Evolutionary conservation across 1,284 basidiomycete species (phyloP).

Genomic region (Tremellales sp.): DNA sequence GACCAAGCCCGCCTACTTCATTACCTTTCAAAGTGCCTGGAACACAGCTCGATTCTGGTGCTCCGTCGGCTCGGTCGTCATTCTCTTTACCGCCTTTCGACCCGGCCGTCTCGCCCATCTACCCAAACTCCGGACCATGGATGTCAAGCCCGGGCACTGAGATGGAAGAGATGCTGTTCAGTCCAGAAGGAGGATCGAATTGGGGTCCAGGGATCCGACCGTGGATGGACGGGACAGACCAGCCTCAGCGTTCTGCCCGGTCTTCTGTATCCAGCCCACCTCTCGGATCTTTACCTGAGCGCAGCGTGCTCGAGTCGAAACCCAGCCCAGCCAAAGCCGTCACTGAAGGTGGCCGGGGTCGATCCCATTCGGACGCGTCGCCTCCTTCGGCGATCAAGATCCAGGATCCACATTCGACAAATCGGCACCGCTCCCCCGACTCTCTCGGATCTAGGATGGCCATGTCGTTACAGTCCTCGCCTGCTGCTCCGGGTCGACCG

Average conservation of each 20-base stretch:
- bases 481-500: constrained; percentile 19
- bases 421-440: constrained; percentile 4
- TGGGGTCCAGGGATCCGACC: constrained; percentile 34
- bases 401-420: constrained; percentile 3
- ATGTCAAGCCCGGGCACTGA: constrained; percentile 25
- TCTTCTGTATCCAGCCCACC: constrained; percentile 18
- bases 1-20: not conserved
- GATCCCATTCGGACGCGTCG: constrained; percentile 38
- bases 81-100: constrained; percentile 17
- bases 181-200: constrained; percentile 12
- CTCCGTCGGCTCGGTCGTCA: constrained; percentile 21
- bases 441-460: constrained; percentile 3
- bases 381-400: constrained; percentile 6
- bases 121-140: constrained; percentile 10
- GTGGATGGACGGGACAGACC: constrained; percentile 30
- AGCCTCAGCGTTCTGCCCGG: constrained; percentile 9
- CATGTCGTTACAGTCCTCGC: constrained; percentile 10
- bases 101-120: constrained; percentile 9
- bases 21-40: constrained; percentile 2
- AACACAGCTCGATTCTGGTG: constrained; percentile 5
- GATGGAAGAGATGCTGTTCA: constrained; percentile 28
- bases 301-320: constrained; percentile 1
- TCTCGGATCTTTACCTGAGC: constrained; percentile 23
- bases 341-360: constrained; percentile 12
- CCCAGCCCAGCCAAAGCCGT: not conserved